Conservation (phyloP, 2,329 filamentous ascomycete species). For the Cercospora janseana region DNA sequence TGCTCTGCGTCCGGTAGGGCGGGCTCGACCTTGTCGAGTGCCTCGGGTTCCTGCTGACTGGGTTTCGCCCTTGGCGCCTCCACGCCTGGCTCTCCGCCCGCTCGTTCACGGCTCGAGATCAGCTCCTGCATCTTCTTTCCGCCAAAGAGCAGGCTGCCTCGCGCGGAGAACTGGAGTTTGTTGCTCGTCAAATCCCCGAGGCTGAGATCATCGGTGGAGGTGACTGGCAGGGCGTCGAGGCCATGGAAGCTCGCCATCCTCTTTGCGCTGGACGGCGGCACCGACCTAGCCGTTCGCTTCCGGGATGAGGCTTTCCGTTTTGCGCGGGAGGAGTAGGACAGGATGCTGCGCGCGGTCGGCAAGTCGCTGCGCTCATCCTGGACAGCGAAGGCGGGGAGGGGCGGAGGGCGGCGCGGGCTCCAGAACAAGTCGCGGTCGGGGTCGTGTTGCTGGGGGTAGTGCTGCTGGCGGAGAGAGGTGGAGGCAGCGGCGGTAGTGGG, state of each 20-base stretch:
- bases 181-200: constrained; percentile 53
- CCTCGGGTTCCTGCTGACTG: no score
- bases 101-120: no score
- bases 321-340: constrained; percentile 1
- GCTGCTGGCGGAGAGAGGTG: constrained; percentile 6
- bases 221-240: constrained; percentile 55
- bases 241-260: constrained; percentile 44
- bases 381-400: constrained; percentile 47
- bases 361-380: constrained; percentile 36
- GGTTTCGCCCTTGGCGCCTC: no score
- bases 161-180: constrained; percentile 58
- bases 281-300: constrained; percentile 5
- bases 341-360: constrained; percentile 23
- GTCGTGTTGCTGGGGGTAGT: neutral
- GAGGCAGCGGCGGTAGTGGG: constrained; percentile 21
- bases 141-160: constrained; percentile 59
- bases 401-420: constrained; percentile 23
- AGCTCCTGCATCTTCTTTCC: constrained; percentile 48
- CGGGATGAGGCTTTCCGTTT: neutral
- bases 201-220: constrained; percentile 49
- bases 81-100: no score
- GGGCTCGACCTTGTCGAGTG: no score
- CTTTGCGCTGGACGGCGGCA: constrained; percentile 6
- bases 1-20: no score
- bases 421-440: neutral